A percentile compares a stretch with the other conserved stretches of the same genome.
phyloP scores from a whole-genome alignment of 2,329 filamentous ascomycete genomes.

The Pseudocercospora macadamiae region DNA sequence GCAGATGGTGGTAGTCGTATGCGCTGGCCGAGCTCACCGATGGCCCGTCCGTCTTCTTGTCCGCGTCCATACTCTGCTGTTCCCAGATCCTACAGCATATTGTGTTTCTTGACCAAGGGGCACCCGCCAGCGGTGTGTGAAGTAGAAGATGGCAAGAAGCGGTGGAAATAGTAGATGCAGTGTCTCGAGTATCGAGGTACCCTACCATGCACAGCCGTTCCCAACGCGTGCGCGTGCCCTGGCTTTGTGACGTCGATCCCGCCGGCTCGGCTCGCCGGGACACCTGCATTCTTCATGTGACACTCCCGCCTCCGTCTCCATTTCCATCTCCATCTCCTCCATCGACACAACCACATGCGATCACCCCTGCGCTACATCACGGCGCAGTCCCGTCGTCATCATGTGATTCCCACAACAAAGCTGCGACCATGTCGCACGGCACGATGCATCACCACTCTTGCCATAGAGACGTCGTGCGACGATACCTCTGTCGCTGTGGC shows the following conservation, averaged over 20 bases:
- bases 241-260: not conserved
- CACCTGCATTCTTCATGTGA: too few species aligned
- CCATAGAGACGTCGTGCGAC: slow-evolving; percentile 86
- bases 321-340: too few species aligned
- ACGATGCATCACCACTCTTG: slow-evolving; percentile 55
- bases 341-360: not conserved
- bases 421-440: not conserved
- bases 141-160: not conserved
- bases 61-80: slow-evolving; percentile 33
- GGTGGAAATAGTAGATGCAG: not conserved
- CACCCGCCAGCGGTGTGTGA: not conserved
- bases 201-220: not conserved
- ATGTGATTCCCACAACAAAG: not conserved
- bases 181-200: too few species aligned
- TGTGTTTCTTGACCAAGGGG: not conserved
- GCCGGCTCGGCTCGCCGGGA: not conserved
- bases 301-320: too few species aligned
- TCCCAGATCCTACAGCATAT: not conserved
- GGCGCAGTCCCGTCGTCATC: not conserved
- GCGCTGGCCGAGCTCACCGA: slow-evolving; percentile 48
- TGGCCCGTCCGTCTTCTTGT: slow-evolving; percentile 53
- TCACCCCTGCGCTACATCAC: not conserved
- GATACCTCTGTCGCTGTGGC: slow-evolving; percentile 89
- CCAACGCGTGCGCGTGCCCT: not conserved
- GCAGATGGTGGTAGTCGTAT: slow-evolving; percentile 71